phyloP scores from a whole-genome alignment of 495 filamentous ascomycete genomes.

The Cetradonia linearis region DNA sequence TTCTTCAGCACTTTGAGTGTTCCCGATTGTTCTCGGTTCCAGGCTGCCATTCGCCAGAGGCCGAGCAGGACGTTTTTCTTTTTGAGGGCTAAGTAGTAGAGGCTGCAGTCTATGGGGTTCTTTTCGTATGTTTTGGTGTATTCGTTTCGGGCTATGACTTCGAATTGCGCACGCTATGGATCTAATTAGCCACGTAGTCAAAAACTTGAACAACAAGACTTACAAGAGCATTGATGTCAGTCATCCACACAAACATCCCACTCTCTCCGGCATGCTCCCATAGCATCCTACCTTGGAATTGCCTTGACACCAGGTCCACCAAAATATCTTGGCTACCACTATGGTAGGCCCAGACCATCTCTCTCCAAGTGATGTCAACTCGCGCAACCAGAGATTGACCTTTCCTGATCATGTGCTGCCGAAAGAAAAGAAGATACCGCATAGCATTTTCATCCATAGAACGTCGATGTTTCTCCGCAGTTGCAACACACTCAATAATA shows the following conservation, averaged over 20 bases:
- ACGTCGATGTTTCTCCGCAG: conserved; percentile 78
- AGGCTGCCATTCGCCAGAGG: conserved; percentile 89
- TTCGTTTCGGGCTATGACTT: conserved; percentile 80
- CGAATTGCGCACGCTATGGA: conserved; percentile 64
- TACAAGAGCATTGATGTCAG: conserved; percentile 65
- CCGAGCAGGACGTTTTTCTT: conserved; percentile 90
- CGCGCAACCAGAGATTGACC: conserved; percentile 48
- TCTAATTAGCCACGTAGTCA: conserved; percentile 23
- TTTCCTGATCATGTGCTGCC: conserved; percentile 67
- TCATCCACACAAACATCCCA: conserved; percentile 93
- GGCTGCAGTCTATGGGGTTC: conserved; percentile 86
- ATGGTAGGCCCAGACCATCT: conserved; percentile 91
- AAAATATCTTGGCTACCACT: conserved; percentile 89
- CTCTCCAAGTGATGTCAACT: conserved; percentile 74
- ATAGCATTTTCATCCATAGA: conserved; percentile 90
- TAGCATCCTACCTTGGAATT: conserved; percentile 64
- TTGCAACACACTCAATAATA: conserved; percentile 78
- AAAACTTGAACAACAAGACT: conserved; percentile 24
- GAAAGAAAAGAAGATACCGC: conserved; percentile 83
- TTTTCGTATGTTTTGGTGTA: conserved; percentile 81
- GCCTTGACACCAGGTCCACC: conserved; percentile 71
- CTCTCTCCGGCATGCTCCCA: conserved; percentile 81
- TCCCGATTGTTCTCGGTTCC: conserved; percentile 74
- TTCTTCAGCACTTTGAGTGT: conserved; percentile 72
- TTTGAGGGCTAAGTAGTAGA: conserved; percentile 81